phyloP scores from a whole-genome alignment of 768 basidiomycete species.

The Galerina sulciceps region DNA sequence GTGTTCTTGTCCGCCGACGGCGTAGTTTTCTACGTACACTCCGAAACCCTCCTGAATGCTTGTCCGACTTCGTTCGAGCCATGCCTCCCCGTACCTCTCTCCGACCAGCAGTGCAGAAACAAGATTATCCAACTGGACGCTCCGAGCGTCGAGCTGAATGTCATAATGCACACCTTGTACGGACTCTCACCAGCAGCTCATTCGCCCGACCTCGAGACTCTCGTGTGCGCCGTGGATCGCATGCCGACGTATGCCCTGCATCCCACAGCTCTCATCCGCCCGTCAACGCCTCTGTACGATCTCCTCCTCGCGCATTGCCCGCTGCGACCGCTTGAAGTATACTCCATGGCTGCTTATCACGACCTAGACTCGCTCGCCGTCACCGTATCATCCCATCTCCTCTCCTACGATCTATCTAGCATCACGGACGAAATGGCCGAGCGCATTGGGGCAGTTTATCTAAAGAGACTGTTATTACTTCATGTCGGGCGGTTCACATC shows the following conservation, averaged over 20 bases:
- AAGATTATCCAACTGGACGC: conserved; percentile 47
- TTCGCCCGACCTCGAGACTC: conserved; percentile 50
- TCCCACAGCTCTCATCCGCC: conserved; percentile 27
- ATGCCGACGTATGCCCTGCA: conserved; percentile 29
- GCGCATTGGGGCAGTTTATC: conserved; percentile 43
- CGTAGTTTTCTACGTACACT: conserved; percentile 67
- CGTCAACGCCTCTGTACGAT: conserved; percentile 30
- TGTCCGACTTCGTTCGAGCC: conserved; percentile 42
- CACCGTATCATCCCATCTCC: conserved; percentile 41
- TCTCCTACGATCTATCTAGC: conserved; percentile 34
- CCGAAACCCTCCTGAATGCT: conserved; percentile 40
- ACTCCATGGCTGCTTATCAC: conserved; percentile 40
- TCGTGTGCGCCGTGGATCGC: conserved; percentile 46
- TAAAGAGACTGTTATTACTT: conserved; percentile 42
- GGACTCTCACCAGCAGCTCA: conserved; percentile 52
- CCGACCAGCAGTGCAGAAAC: conserved; percentile 17
- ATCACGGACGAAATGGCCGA: conserved; percentile 42
- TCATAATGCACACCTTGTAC: conserved; percentile 62
- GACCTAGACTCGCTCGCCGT: conserved; percentile 43
- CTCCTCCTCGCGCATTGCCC: conserved; percentile 38
- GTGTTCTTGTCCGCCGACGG: conserved; percentile 60
- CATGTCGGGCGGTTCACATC: conserved; percentile 39
- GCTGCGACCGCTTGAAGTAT: conserved; percentile 40
- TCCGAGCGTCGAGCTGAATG: conserved; percentile 50
- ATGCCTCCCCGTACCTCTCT: not conserved